Evolutionary conservation across 140 eudicot species (phyloP).

Genomic region (Stevia rebaudiana): DNA sequence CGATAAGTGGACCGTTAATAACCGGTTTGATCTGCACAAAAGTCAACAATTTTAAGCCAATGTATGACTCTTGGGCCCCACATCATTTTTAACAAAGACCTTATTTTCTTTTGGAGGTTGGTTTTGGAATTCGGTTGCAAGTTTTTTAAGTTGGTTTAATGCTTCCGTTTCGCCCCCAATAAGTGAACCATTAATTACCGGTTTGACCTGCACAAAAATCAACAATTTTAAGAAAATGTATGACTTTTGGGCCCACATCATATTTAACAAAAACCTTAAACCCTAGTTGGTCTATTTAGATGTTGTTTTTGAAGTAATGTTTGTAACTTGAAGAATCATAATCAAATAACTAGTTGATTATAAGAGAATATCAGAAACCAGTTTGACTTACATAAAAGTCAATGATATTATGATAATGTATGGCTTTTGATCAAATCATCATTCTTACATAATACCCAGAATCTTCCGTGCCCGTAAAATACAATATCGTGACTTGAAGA

Average conservation of each 20-base stretch:
- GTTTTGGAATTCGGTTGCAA: constrained; percentile 85
- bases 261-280: neutral
- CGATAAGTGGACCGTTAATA: constrained; percentile 57
- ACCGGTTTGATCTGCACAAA: constrained; percentile 40
- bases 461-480: neutral
- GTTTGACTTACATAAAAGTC: neutral
- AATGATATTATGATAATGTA: neutral
- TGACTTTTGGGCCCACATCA: neutral
- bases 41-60: neutral
- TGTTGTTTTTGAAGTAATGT: neutral
- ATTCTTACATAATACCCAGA: neutral
- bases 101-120: no score
- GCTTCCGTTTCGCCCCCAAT: constrained; percentile 93
- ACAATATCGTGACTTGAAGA: neutral
- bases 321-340: neutral
- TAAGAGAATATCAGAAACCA: neutral
- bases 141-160: constrained; percentile 56
- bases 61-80: neutral
- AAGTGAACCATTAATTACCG: constrained; percentile 59
- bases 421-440: neutral
- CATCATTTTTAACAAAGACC: neutral
- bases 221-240: neutral
- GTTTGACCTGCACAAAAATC: constrained; percentile 32
- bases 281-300: neutral
- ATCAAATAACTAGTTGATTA: neutral